Evolutionary conservation across 2,329 filamentous ascomycete genomes (phyloP), one percentile per base, ranked within the genome.

Genomic region (Neonectria coccinea): DNA sequence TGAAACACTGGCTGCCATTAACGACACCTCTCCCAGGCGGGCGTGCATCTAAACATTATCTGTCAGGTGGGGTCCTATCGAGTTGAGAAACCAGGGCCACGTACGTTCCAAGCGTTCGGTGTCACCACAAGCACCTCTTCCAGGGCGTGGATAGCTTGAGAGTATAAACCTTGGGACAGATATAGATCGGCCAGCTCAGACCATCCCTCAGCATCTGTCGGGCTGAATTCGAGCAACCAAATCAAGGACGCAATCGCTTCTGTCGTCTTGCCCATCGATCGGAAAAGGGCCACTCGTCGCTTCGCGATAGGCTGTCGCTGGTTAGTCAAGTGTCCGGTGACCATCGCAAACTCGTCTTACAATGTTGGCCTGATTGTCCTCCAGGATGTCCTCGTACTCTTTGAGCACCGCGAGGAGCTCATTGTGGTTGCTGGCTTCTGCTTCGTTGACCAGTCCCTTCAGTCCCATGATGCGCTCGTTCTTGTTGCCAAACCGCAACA

Each of bases 21-120:
- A 93, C 44, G 92, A 83, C 33, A 97, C 81, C 78, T 98, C 96
- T 16, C 94, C 96, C 27, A 97, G 80, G 53, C 92, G 89, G 54
- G 94, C 94, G 78, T 97, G 94, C 68, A 97, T 88, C 91, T 96
- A 74, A n/a, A 65, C 14, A 59, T 57, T 33, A 31, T n/a, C 10
- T 64, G 67, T 78, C 44, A 78, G 65, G 31, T 41, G 51, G 7
- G 25, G 54, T 48, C 67, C 45, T 59, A 33, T 64, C 11, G 18
- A 48, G 47, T 44, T 29, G 12, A n/a, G 14, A 10, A 27, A 41
- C 22, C 7, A 55, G 22, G 36, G 27, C 18, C 64, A 78, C 92
- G 77, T 78, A 96, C 92, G 83, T 97, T 98, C 94, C 96, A 99
- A 20, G 95, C 93, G 81, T 97, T 97, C 4, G 96, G 95, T 57